phyloP scores from a whole-genome alignment of 768 basidiomycete genomes.

The Lenzites betulinus region DNA sequence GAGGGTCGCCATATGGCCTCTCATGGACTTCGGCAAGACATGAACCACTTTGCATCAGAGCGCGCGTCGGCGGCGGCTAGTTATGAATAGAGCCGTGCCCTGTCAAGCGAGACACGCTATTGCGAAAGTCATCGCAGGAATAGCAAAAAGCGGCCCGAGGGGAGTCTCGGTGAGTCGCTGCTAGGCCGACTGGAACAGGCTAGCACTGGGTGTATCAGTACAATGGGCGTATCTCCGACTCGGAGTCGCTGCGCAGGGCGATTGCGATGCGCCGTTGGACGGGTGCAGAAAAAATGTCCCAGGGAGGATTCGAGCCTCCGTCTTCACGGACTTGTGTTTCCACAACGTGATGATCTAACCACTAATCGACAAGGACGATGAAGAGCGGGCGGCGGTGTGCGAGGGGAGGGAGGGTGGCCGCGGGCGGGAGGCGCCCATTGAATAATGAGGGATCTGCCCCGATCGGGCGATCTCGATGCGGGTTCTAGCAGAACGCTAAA shows the following conservation, averaged over 20 bases:
- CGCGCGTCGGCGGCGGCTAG: too few species aligned
- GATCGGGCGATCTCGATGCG: constrained; percentile 1
- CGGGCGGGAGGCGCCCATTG: background rate
- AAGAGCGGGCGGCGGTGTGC: background rate
- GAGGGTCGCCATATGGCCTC: constrained; percentile 31
- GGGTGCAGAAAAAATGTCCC: constrained; percentile 19
- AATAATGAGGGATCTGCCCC: constrained; percentile 1
- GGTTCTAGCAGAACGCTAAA: constrained; percentile 10
- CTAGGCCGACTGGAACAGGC: too few species aligned
- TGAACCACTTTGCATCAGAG: too few species aligned
- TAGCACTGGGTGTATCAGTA: too few species aligned
- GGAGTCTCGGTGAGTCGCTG: too few species aligned
- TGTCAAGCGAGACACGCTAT: too few species aligned
- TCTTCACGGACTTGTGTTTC: constrained; percentile 20
- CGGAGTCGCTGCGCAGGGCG: too few species aligned
- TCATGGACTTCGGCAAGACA: constrained; percentile 27
- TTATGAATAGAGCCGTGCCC: too few species aligned
- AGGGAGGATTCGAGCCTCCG: constrained; percentile 26
- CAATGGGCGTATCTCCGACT: too few species aligned
- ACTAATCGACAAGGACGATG: constrained; percentile 24
- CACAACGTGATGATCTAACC: constrained; percentile 25
- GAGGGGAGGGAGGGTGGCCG: background rate
- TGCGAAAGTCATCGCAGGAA: too few species aligned
- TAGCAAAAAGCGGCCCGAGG: too few species aligned
- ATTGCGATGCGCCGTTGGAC: too few species aligned